Base-by-base conservation (phyloP, 163 green algal genomes). In the Chlorella variabilis region DNA sequence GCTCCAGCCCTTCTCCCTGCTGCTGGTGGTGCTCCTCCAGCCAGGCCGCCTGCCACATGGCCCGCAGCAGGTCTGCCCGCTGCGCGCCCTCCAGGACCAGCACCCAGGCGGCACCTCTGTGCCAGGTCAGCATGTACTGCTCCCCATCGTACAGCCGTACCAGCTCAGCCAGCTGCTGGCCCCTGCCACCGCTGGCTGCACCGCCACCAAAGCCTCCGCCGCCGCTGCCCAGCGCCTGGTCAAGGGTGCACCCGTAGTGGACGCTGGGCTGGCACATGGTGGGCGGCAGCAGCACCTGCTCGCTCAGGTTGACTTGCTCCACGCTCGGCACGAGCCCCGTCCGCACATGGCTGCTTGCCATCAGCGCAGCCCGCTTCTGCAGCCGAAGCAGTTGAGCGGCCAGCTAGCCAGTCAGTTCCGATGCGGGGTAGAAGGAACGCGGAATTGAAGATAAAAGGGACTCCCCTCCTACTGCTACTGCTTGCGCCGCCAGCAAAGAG, bases 1-100 rank as follows among this genome's bases (percentile, higher is more conserved):
- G 31, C 48, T n/a, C n/a, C n/a, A n/a, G n/a, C 29, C 38, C n/a
- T 31, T 31, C 20, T 42, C n/a, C 23, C 8, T 68, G 71, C 25
- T 36, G 15, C 36, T 58, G 25, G 9, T 49, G 42, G 9, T 87
- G 62, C 8, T 51, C 31, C 23, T 94, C 82, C 63, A 94, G 83
- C 90, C 86, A 93, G 38, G 86, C 88, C 7, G 90, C 91, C 85
- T 94, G 91, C 83, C 78, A 92, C 45, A 94, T 59, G 9, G 91
- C 90, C 23, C 82, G 78, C 79, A 94, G 42, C 67, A 86, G 3
- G 36, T 83, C 90, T 15, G 21, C 31, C 8, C 38, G 61, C 18
- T 13, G 23, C 2, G 82, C 71, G 1, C 49, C 80, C 51, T 92
- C 70, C 77, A 91, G 88, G 27, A 95, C 49, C 51, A 91, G 70